phyloP scores from a whole-genome alignment of 768 basidiomycete genomes.

The Psilocybe cubensis region DNA sequence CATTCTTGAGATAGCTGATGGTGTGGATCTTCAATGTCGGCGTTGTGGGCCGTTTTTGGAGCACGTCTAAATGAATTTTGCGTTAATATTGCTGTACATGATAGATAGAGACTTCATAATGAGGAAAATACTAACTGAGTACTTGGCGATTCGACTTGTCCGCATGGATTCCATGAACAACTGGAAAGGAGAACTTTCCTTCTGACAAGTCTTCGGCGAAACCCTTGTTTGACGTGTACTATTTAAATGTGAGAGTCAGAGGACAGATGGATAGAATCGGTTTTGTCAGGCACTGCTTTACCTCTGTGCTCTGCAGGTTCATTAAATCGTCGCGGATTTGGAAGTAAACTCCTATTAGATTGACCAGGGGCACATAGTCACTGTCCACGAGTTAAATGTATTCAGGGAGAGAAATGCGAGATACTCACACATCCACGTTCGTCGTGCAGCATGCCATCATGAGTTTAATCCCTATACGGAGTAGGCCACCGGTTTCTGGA shows the following conservation, averaged over 20 bases:
- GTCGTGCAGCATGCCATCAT: conserved; percentile 91
- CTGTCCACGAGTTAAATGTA: conserved; percentile 39
- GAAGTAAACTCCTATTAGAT: conserved; percentile 92
- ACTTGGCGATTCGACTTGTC: conserved; percentile 79
- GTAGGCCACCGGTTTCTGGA: conserved; percentile 93
- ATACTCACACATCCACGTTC: conserved; percentile 58
- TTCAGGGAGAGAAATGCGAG: not conserved
- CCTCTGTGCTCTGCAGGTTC: conserved; percentile 89
- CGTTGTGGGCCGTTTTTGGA: conserved; percentile 85
- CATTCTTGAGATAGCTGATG: conserved; percentile 75
- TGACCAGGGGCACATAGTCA: conserved; percentile 91
- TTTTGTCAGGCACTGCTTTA: conserved; percentile 29
- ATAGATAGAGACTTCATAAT: no score
- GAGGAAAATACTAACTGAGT: conserved; percentile 61
- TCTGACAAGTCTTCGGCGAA: conserved; percentile 95
- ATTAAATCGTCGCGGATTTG: conserved; percentile 98
- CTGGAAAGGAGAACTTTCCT: conserved; percentile 97
- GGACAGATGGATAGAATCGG: not conserved
- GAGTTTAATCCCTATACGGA: conserved; percentile 90
- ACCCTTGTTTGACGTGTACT: conserved; percentile 87
- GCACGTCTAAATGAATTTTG: conserved; percentile 62
- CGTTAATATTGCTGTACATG: not conserved
- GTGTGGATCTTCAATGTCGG: conserved; percentile 81
- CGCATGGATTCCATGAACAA: conserved; percentile 87
- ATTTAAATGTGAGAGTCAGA: not conserved